Evolutionary conservation across 306 rosid species (phyloP), one percentile per base, ranked within the genome.

Genomic region (Heteromeles arbutifolia): DNA sequence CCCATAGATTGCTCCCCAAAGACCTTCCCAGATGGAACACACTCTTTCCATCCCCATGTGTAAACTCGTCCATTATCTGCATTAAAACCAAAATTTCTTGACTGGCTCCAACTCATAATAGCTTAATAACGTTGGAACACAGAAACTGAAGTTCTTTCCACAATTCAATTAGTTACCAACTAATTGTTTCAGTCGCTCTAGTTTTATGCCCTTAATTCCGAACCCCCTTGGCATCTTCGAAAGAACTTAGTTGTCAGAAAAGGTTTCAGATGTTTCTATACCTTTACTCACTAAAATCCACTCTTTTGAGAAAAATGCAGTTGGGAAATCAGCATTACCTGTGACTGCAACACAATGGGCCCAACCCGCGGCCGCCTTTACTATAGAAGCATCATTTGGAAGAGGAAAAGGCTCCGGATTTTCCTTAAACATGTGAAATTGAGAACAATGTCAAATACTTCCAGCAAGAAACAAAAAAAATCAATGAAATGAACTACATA

Each of bases 11-110:
- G 75, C 74, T 90, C 94, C 12, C 87, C 90, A 77, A 90, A 66
- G 75, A 91, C 85, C 87, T 86, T 93, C 57, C 98, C 98, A 67
- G 98, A 88, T 24, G 98, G 98, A 86, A 93, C 84, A 85, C 98
- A 93, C 86, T 93, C 98, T 83, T 87, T 93, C 98, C 98, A 93
- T 70, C 98, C 98, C 98, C 98, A 93, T 6, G 98, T 90, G 81
- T 88, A 93, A 72, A 93, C 94, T 80, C 88, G 91, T 83, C 92
- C 96, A 37, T 70, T 72, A 22, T 85, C 98, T 93, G 91, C 78
- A 79, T 52, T 54, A 28, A 72, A 65, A 19, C 68, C 52, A 29
- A 8, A 65, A 61, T 67, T 65, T 37, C 11, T 24, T 18, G 31
- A 72, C 83, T 26, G 75, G 66, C 62, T 77, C 24, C 24, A 19